Conservation (phyloP, 2,329 filamentous ascomycete species). For the Penicillium occitanis region DNA sequence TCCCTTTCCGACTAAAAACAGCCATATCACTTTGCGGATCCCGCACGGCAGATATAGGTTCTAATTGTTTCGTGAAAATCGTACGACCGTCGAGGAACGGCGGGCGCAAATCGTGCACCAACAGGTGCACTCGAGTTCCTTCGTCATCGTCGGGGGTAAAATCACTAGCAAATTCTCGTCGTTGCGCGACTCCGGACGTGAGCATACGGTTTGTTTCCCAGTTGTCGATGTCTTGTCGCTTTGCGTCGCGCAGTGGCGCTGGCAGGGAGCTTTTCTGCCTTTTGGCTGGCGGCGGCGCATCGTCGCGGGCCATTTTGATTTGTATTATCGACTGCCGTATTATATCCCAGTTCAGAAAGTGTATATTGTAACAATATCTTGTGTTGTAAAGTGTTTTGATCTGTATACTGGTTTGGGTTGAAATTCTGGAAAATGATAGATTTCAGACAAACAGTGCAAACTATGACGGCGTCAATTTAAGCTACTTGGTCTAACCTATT, state of each 20-base stretch:
- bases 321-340: not conserved
- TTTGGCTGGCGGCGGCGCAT: conserved; percentile 40
- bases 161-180: conserved; percentile 75
- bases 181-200: conserved; percentile 89
- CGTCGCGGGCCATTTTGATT: conserved; percentile 35
- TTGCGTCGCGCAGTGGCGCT: conserved; percentile 46
- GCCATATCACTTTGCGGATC: conserved; percentile 99
- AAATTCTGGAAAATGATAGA: not conserved
- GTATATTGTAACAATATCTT: not conserved
- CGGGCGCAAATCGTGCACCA: conserved; percentile 90
- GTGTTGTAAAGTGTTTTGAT: not conserved
- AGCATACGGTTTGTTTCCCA: conserved; percentile 99
- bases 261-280: conserved; percentile 41
- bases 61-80: conserved; percentile 95
- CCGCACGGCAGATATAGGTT: conserved; percentile 87
- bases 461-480: not conserved
- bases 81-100: conserved; percentile 93
- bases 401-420: not conserved
- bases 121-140: conserved; percentile 78
- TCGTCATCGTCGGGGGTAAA: conserved; percentile 86
- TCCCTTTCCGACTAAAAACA: conserved; percentile 93
- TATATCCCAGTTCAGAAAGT: not conserved
- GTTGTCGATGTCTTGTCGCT: conserved; percentile 91
- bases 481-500: not conserved
- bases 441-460: conserved; percentile 24